Evolutionary conservation across 225 moss, liverwort and hornwort species (phyloP).

Genomic region (Thuidium tamariscinum): DNA sequence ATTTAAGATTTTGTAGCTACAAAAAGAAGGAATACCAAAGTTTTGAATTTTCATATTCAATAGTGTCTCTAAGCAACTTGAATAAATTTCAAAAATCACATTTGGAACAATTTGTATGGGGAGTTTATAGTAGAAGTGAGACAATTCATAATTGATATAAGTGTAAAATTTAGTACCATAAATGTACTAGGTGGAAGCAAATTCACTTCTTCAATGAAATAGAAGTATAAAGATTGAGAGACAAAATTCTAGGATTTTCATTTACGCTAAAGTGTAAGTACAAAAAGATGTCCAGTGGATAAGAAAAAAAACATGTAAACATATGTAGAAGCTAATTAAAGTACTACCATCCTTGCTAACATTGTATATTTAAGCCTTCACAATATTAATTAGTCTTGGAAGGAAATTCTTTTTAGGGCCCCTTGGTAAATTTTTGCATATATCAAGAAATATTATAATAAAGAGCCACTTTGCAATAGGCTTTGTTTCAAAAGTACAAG

Average conservation of each 20-base stretch:
- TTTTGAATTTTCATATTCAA: not conserved
- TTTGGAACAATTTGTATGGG: accelerated
- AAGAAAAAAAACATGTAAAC: too few relatives aligned
- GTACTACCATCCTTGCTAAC: accelerated
- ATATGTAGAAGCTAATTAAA: accelerated
- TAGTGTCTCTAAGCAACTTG: not conserved
- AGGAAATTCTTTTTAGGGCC: not conserved
- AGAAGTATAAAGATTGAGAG: not conserved
- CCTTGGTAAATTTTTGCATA: accelerated
- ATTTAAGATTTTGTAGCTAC: not conserved
- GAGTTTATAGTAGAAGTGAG: not conserved
- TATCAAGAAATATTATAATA: too few relatives aligned
- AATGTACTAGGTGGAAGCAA: too few relatives aligned
- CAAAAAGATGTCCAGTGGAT: not conserved
- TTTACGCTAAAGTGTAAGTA: not conserved
- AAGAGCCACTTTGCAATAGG: not conserved
- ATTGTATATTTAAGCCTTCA: not conserved
- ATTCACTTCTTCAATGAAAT: accelerated
- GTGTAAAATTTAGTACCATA: accelerated
- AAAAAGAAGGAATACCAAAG: not conserved
- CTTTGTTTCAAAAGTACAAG: not conserved
- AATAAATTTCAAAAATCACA: not conserved
- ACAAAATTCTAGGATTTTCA: too few relatives aligned
- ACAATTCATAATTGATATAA: not conserved
- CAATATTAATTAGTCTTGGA: accelerated